Conservation (phyloP, 2,329 filamentous ascomycete genomes). For the Clarireedia hainanense region DNA sequence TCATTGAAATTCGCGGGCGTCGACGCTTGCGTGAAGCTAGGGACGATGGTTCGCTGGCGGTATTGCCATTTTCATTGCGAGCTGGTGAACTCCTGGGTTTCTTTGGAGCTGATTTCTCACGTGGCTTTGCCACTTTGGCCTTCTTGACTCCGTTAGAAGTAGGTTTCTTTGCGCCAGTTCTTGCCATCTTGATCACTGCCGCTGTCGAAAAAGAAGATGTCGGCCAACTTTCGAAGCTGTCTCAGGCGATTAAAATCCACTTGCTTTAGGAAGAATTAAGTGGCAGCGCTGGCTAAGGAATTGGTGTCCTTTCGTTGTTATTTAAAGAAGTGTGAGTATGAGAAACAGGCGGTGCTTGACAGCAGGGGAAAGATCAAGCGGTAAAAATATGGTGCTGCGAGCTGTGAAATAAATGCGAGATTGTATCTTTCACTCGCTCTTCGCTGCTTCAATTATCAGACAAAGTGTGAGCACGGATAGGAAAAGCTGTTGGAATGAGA, state of each 20-base stretch:
- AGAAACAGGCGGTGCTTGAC: too few relatives aligned
- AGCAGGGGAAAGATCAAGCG: too few relatives aligned
- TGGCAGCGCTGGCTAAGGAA: too few relatives aligned
- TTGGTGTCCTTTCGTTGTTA: too few relatives aligned
- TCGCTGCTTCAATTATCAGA: too few relatives aligned
- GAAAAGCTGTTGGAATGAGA: too few relatives aligned
- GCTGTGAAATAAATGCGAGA: too few relatives aligned
- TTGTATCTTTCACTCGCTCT: too few relatives aligned
- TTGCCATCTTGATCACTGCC: neutral
- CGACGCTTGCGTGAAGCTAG: slow-evolving; percentile 5
- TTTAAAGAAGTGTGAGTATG: too few relatives aligned
- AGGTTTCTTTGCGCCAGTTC: neutral
- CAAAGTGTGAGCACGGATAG: too few relatives aligned
- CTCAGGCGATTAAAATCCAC: neutral
- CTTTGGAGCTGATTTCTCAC: neutral
- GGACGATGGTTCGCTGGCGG: neutral
- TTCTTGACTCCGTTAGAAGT: neutral
- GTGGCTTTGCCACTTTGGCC: neutral
- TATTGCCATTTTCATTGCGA: neutral
- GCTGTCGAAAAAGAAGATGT: neutral
- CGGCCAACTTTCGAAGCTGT: too few relatives aligned
- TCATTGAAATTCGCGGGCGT: neutral
- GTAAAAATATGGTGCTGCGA: too few relatives aligned
- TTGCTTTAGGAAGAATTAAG: neutral
- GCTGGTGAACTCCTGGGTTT: neutral